phyloP scores from a whole-genome alignment of 805 yeast genomes.

The Zygosaccharomyces gambellarensis region DNA sequence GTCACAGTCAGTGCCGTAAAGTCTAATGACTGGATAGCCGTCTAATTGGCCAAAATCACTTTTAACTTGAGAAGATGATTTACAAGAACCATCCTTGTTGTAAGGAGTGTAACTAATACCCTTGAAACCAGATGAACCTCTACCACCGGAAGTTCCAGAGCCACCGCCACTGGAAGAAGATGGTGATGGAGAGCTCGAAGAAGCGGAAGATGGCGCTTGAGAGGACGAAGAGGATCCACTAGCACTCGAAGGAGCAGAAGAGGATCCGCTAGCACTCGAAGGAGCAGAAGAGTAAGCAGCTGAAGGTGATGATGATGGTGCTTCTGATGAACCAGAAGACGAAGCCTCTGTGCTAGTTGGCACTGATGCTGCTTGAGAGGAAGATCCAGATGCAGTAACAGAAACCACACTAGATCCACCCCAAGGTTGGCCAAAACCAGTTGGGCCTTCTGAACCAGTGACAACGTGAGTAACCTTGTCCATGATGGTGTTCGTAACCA shows the following conservation, averaged over 20 bases:
- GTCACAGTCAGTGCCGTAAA: conserved; percentile 83
- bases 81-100: conserved; percentile 62
- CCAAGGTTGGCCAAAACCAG: conserved; percentile 25
- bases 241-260: conserved; percentile 20
- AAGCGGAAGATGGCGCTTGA: conserved; percentile 33
- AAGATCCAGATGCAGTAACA: conserved; percentile 29
- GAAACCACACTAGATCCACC: conserved; percentile 26
- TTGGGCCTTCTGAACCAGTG: conserved; percentile 24
- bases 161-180: conserved; percentile 34
- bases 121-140: conserved; percentile 45
- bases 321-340: conserved; percentile 15
- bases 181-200: conserved; percentile 35
- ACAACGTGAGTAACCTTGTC: conserved; percentile 38
- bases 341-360: conserved; percentile 33
- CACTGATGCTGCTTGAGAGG: conserved; percentile 27
- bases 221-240: conserved; percentile 24
- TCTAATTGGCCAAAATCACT: conserved; percentile 53
- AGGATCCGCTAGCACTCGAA: conserved; percentile 10
- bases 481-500: conserved; percentile 48
- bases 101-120: conserved; percentile 85
- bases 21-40: conserved; percentile 58
- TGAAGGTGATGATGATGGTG: neutral
- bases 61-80: conserved; percentile 52
- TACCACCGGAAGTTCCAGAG: conserved; percentile 31
- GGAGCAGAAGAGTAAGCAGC: conserved; percentile 10